Evolutionary conservation across 495 filamentous ascomycete species (phyloP).

Genomic region (Penicillium goetzii): DNA sequence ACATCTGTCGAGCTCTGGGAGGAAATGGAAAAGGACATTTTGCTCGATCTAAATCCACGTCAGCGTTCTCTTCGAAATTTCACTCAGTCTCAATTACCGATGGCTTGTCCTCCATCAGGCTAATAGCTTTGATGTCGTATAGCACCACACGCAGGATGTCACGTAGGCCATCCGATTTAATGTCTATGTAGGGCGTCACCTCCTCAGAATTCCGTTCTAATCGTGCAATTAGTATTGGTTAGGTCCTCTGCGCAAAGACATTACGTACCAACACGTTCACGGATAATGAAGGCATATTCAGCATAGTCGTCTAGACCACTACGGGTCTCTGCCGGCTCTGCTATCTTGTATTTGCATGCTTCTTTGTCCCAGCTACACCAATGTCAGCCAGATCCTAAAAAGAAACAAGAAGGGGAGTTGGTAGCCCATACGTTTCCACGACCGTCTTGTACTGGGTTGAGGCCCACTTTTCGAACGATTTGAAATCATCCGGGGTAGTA

Average conservation of each 20-base stretch:
- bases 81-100: conserved; percentile 26
- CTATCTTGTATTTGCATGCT: conserved; percentile 32
- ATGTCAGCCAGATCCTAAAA: conserved; percentile 19
- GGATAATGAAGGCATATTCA: conserved; percentile 33
- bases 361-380: conserved; percentile 30
- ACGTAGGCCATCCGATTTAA: conserved; percentile 35
- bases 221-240: neutral
- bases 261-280: conserved; percentile 30
- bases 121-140: conserved; percentile 35
- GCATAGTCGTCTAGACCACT: conserved; percentile 26
- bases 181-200: conserved; percentile 30
- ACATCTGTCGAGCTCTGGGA: conserved; percentile 33
- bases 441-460: conserved; percentile 27
- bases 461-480: conserved; percentile 30
- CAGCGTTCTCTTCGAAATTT: conserved; percentile 17
- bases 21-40: conserved; percentile 39
- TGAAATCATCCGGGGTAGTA: conserved; percentile 31
- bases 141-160: conserved; percentile 37
- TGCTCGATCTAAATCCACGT: conserved; percentile 34
- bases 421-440: conserved; percentile 28
- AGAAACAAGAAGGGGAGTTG: conserved; percentile 14
- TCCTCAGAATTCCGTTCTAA: conserved; percentile 31
- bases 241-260: neutral
- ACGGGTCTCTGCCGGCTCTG: conserved; percentile 20
- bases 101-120: conserved; percentile 32